These are phyloP conservation scores for Triticum turgidum DNA, from an alignment of 176 grass and related monocot genomes.

Conservation along the genomic window DNA sequence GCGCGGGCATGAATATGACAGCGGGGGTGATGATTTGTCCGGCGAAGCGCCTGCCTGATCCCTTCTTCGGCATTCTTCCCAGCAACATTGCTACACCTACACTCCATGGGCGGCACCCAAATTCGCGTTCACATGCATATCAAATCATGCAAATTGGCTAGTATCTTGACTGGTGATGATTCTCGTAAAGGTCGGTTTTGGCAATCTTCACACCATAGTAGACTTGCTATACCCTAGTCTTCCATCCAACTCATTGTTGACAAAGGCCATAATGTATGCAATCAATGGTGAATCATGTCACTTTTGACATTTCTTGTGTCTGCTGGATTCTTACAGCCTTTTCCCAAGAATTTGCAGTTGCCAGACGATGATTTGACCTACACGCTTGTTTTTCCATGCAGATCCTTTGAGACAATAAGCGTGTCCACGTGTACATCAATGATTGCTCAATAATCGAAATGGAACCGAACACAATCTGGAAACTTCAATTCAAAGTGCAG, in stretches of 20 bases:
- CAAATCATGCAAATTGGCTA: background rate
- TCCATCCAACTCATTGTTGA: slow-evolving; percentile 8
- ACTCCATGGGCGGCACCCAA: background rate
- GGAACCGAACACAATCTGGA: background rate
- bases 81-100: background rate
- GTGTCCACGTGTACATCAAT: background rate
- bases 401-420: background rate
- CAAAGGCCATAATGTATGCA: slow-evolving; percentile 11
- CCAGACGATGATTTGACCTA: background rate
- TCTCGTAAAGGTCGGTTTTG: background rate
- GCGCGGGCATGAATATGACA: background rate
- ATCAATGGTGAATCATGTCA: slow-evolving; percentile 20
- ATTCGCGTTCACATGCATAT: background rate
- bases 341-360: background rate
- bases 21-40: background rate
- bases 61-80: background rate
- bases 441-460: background rate
- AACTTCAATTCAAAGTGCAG: background rate
- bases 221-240: background rate
- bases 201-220: background rate
- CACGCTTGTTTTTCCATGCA: background rate
- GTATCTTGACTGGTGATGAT: background rate
- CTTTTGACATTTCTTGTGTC: slow-evolving; percentile 2
- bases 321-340: background rate
- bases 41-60: no score